Evolutionary conservation across 305 asterid genomes (phyloP).

Genomic region (Salvia sclarea): DNA sequence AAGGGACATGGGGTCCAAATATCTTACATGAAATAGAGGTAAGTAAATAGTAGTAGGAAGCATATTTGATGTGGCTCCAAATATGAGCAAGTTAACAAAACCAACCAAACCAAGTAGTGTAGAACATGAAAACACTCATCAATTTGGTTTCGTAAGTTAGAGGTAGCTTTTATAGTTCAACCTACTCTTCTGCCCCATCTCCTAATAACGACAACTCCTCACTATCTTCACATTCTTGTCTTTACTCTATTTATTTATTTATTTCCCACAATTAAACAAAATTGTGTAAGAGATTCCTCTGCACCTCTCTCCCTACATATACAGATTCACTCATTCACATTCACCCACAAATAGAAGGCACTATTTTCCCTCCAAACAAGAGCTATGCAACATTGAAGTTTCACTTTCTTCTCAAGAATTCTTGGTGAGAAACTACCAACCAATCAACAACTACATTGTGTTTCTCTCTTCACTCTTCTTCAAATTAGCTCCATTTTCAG

Average conservation of each 20-base stretch:
- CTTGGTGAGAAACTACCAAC: conserved; percentile 60
- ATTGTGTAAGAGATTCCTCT: not conserved
- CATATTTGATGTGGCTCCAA: too few relatives aligned
- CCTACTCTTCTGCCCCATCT: too few relatives aligned
- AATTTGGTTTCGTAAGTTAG: not conserved
- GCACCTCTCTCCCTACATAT: not conserved
- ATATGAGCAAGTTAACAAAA: too few relatives aligned
- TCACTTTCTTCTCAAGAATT: conserved; percentile 19
- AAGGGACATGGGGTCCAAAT: not conserved
- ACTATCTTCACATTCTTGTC: conserved; percentile 27
- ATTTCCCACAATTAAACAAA: not conserved
- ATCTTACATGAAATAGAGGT: not conserved
- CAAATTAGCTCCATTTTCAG: conserved; percentile 28
- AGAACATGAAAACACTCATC: too few relatives aligned
- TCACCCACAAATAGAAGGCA: conserved; percentile 21
- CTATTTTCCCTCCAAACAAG: conserved; percentile 33
- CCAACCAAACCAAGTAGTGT: not conserved
- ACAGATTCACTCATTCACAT: conserved; percentile 31
- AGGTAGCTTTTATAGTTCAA: too few relatives aligned
- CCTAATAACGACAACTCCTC: conserved; percentile 23
- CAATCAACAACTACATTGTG: too few relatives aligned
- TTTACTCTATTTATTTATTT: not conserved
- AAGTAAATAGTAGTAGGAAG: not conserved
- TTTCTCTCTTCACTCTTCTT: conserved; percentile 18
- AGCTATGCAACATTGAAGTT: conserved; percentile 26